Evolutionary conservation across 1,139 yeast genomes (phyloP), one percentile per base, ranked within the genome.

Genomic region (Hyphopichia burtonii): DNA sequence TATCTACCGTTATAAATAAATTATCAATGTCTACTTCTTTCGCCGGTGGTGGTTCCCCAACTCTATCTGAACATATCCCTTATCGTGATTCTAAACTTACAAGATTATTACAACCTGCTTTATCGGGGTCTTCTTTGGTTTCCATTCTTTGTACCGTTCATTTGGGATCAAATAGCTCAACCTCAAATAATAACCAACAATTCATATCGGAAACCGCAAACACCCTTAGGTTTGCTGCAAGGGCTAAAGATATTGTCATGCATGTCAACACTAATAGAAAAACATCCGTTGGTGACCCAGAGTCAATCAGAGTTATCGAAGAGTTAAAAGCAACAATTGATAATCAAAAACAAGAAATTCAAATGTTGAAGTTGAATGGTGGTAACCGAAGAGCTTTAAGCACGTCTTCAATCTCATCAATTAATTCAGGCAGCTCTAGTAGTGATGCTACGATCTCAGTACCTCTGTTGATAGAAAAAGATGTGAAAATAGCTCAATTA

Each of bases 81-180:
- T 91, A 89, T 63, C 72, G 98, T 59, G 98, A 91, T 59, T 89
- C 96, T 2, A 91, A 91, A 56, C 75, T 91, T 43, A 91, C 98
- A 0, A 70, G 98, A 44, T 66, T 91, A 32, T 67, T 93, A 44
- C 97, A 93, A 59, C 96, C 96, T 1, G 95, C 97, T 1, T 71
- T 93, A 36, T 86, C 95, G 19, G 98, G 98, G 1, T 78, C 83
- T 27, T 84, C 96, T 4, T 74, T 90, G 38, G 89, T 91, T n/a
- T 82, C 89, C 49, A 86, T 93, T 12, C 72, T 93, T 35, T 93
- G 98, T 60, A 91, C 98, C 0, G 82, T 91, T 18, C 86, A 83
- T 54, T 69, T 86, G 47, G 80, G 84, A 2, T 58, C 71, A 5
- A 48, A 49, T 11, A 49, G 44, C 25, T 51, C 56, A 9, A 41